A percentile compares a stretch with the other conserved stretches of the same genome.
These are phyloP conservation scores for Phytopythium helicoides DNA, from an alignment of 352 stramenopile genomes.

Conservation along the genomic window DNA sequence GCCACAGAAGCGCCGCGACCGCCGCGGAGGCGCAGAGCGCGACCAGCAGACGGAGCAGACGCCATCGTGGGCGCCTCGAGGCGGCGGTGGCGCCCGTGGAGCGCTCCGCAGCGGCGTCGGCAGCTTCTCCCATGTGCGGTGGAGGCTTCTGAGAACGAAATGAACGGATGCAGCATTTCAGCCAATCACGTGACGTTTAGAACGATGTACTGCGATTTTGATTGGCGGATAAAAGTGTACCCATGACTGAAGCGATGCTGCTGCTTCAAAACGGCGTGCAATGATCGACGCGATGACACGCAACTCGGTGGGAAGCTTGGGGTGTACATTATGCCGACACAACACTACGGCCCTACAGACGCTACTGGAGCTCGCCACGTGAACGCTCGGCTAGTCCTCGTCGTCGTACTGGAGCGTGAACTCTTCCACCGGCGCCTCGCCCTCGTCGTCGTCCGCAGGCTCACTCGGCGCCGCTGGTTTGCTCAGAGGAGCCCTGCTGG, in stretches of 20 bases:
- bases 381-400: slow-evolving; percentile 42
- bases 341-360: background rate
- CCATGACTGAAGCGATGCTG: too few relatives aligned
- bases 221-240: too few relatives aligned
- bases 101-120: too few relatives aligned
- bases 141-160: too few relatives aligned
- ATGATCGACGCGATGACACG: too few relatives aligned
- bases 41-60: background rate
- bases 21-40: background rate
- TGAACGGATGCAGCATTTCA: too few relatives aligned
- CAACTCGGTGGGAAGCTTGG: too few relatives aligned
- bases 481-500: too few relatives aligned
- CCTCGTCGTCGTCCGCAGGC: slow-evolving; percentile 60
- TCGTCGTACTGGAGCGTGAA: slow-evolving; percentile 82
- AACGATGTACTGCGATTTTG: too few relatives aligned
- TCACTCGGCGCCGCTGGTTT: slow-evolving; percentile 12
- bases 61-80: background rate
- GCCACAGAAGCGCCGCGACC: slow-evolving; percentile 1
- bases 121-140: too few relatives aligned
- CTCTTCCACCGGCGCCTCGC: slow-evolving; percentile 46
- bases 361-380: background rate
- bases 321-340: background rate
- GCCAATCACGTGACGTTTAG: too few relatives aligned
- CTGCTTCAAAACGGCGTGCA: too few relatives aligned
- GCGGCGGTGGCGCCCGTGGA: background rate